Evolutionary conservation across 2,329 filamentous ascomycete genomes (phyloP).

Genomic region (Fusarium sp.): DNA sequence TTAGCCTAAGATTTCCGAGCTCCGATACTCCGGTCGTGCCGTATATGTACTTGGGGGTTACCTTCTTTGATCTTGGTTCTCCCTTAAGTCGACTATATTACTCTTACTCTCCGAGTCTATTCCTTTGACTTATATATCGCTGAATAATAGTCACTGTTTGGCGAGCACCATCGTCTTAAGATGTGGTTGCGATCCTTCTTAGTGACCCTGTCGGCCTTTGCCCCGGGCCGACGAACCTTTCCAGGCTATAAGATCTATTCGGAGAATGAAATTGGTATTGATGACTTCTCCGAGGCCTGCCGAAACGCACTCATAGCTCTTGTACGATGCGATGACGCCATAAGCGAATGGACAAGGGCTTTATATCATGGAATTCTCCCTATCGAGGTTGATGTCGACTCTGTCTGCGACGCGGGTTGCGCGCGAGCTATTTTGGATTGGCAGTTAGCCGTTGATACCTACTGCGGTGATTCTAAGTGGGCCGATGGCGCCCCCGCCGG

Average conservation of each 20-base stretch:
- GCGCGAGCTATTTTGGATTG: background rate
- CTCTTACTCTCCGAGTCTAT: no score
- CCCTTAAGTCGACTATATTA: no score
- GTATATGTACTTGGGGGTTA: no score
- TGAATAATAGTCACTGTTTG: no score
- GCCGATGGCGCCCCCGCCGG: background rate
- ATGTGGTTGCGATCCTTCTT: no score
- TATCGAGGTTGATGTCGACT: background rate
- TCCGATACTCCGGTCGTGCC: no score
- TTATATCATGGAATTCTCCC: background rate
- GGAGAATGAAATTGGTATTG: background rate
- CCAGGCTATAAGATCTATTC: background rate
- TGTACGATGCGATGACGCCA: background rate
- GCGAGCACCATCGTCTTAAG: no score
- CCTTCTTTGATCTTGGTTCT: no score
- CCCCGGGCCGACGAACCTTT: background rate
- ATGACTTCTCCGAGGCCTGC: background rate
- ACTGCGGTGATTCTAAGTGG: background rate
- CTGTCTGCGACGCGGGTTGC: background rate
- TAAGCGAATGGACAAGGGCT: background rate
- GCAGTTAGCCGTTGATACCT: background rate
- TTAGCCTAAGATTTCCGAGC: no score
- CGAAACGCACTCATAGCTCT: background rate
- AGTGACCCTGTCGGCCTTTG: no score
- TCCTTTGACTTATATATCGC: no score